Conservation (phyloP, 2,329 filamentous ascomycete species). For the Cladorrhinum sp. region DNA sequence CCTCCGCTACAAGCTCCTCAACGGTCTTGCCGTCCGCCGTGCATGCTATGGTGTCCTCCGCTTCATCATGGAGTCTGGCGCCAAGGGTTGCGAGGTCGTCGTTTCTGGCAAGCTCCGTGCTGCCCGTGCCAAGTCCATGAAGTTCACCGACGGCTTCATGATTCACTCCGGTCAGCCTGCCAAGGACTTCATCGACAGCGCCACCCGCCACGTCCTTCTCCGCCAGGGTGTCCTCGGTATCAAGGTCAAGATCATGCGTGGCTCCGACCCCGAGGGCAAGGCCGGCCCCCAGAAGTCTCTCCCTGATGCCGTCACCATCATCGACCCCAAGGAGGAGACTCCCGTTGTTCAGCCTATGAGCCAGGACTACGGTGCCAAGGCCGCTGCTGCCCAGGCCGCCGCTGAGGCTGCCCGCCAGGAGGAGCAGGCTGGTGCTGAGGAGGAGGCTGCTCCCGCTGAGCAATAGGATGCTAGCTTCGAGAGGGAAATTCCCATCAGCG, state of each 20-base stretch:
- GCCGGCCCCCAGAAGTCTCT: conserved; percentile 94
- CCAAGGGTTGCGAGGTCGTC: conserved; percentile 99
- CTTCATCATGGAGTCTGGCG: conserved; percentile 99
- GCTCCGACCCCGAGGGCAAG: conserved; percentile 99
- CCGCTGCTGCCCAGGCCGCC: conserved; percentile 60
- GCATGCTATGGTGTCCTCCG: conserved; percentile 99
- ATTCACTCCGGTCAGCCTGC: conserved; percentile 99
- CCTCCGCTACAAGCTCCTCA: conserved; percentile 99
- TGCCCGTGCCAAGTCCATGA: conserved; percentile 99
- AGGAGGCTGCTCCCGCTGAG: conserved; percentile 52
- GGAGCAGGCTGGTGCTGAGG: conserved; percentile 50
- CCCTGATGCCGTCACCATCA: conserved; percentile 97
- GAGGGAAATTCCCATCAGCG: no score
- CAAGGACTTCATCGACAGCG: conserved; percentile 98
- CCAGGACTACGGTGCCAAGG: conserved; percentile 98
- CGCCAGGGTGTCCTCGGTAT: conserved; percentile 99
- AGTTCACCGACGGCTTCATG: conserved; percentile 99
- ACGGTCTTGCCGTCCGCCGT: conserved; percentile 96
- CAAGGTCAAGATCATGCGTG: conserved; percentile 99
- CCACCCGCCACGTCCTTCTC: conserved; percentile 98
- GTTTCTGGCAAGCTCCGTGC: conserved; percentile 98
- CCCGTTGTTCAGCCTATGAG: conserved; percentile 90
- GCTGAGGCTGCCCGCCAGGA: conserved; percentile 59
- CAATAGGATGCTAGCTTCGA: conserved; percentile 36
- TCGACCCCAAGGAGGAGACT: conserved; percentile 99